These are phyloP conservation scores for Bauhinia variegata DNA, from an alignment of 306 rosid species.

Conservation along the genomic window DNA sequence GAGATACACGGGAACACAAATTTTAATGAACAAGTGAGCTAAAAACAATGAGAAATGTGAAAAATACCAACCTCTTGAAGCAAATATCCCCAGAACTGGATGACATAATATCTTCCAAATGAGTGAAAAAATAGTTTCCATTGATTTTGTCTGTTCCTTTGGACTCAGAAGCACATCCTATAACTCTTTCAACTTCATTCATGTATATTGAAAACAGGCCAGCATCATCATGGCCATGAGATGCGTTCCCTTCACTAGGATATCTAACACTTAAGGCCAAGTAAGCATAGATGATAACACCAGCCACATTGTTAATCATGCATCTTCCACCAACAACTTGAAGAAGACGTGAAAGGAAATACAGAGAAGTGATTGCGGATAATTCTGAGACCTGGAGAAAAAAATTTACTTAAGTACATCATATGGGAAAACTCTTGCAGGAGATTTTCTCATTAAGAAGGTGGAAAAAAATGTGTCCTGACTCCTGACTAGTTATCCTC, in stretches of 20 bases:
- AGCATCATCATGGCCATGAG: constrained; percentile 33
- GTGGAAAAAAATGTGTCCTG: background rate
- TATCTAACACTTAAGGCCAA: constrained; percentile 41
- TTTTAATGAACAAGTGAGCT: background rate
- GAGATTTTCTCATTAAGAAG: constrained; percentile 27
- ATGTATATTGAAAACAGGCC: constrained; percentile 42
- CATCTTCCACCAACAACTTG: constrained; percentile 78
- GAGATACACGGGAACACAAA: constrained; percentile 5
- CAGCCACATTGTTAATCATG: constrained; percentile 60
- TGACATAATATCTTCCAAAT: constrained; percentile 34
- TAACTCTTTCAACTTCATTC: constrained; percentile 46
- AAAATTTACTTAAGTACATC: constrained; percentile 38
- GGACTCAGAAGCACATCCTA: constrained; percentile 40
- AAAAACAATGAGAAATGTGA: constrained; percentile 14
- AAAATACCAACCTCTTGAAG: constrained; percentile 54
- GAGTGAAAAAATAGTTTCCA: constrained; percentile 34
- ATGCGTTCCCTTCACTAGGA: constrained; percentile 39
- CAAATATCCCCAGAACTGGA: constrained; percentile 22
- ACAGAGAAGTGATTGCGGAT: constrained; percentile 63
- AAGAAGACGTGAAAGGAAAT: constrained; percentile 66
- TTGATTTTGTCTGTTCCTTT: constrained; percentile 44
- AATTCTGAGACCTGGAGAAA: constrained; percentile 59
- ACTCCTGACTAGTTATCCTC: background rate
- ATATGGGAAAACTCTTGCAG: constrained; percentile 22
- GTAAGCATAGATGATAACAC: constrained; percentile 51